Evolutionary conservation across 768 basidiomycete species (phyloP).

Genomic region (Coprinopsis marcescibilis): DNA sequence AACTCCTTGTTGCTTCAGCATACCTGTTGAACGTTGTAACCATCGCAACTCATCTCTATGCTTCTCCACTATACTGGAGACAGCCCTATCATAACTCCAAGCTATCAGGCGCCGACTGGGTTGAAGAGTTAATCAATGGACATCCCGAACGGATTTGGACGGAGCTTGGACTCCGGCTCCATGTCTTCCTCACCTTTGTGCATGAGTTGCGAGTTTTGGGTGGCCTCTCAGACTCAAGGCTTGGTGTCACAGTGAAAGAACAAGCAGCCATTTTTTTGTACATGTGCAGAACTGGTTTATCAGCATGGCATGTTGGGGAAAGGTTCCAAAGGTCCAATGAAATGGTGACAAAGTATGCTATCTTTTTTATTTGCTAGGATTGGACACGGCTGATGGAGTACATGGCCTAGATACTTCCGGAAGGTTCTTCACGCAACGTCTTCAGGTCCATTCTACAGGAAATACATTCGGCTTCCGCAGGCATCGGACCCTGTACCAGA

Average conservation of each 20-base stretch:
- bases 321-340: constrained; percentile 6
- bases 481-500: constrained; percentile 11
- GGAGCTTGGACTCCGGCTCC: constrained; percentile 14
- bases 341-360: constrained; percentile 3
- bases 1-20: constrained; percentile 2
- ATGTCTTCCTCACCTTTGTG: constrained; percentile 16
- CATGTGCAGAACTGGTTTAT: not conserved
- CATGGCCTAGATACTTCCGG: constrained; percentile 22
- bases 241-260: constrained; percentile 1
- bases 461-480: constrained; percentile 16
- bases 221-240: constrained; percentile 14
- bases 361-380: constrained; percentile 10
- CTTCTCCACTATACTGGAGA: constrained; percentile 12
- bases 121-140: constrained; percentile 16
- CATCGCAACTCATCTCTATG: constrained; percentile 5
- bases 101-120: constrained; percentile 15
- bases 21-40: constrained; percentile 9
- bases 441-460: constrained; percentile 8
- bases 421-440: not conserved
- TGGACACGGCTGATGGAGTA: constrained; percentile 18
- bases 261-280: constrained; percentile 9
- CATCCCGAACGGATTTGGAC: constrained; percentile 15
- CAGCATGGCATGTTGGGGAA: constrained; percentile 2
- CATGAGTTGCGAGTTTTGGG: constrained; percentile 12
- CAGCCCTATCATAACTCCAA: constrained; percentile 15